Evolutionary conservation across 2,329 filamentous ascomycete genomes (phyloP).

Genomic region (Stagonosporopsis cucurbitacearum): DNA sequence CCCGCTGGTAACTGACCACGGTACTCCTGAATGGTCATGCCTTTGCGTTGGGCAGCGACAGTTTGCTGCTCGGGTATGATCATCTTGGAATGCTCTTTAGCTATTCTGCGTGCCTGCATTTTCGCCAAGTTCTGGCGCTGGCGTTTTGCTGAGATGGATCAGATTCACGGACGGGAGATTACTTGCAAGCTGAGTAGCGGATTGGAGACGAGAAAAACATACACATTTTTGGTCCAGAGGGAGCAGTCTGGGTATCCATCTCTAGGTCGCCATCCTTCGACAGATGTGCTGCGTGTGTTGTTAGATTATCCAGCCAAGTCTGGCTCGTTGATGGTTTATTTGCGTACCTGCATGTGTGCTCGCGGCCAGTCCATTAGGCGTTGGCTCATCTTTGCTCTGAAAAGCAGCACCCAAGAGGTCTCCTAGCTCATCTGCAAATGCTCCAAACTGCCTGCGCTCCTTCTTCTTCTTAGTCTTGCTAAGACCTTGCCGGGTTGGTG

Average conservation of each 20-base stretch:
- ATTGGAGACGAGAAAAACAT: slow-evolving; percentile 1
- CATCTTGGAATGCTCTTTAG: slow-evolving; percentile 17
- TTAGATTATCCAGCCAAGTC: background rate
- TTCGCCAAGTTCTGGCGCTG: slow-evolving; percentile 29
- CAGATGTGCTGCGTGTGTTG: background rate
- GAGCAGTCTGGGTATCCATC: slow-evolving; percentile 19
- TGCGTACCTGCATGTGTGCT: slow-evolving; percentile 21
- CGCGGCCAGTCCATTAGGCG: background rate
- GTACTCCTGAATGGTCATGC: slow-evolving; percentile 19
- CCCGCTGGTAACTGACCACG: slow-evolving; percentile 2
- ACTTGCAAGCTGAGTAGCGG: background rate
- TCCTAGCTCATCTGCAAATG: slow-evolving; percentile 28
- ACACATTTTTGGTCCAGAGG: slow-evolving; percentile 29
- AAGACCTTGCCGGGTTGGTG: slow-evolving; percentile 21
- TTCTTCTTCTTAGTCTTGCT: slow-evolving; percentile 26
- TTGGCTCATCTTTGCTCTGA: slow-evolving; percentile 6
- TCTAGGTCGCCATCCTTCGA: slow-evolving; percentile 15
- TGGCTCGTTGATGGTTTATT: background rate
- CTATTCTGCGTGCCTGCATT: slow-evolving; percentile 25
- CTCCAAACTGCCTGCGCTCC: slow-evolving; percentile 31
- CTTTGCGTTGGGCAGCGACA: slow-evolving; percentile 25
- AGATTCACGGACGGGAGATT: background rate
- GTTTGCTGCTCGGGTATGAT: slow-evolving; percentile 16
- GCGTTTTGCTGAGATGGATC: slow-evolving; percentile 22
- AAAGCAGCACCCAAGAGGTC: slow-evolving; percentile 29